Percentiles rank a stretch among this genome's conserved stretches.
phyloP scores from a whole-genome alignment of 495 filamentous ascomycete species.

The Daldinia loculata region DNA sequence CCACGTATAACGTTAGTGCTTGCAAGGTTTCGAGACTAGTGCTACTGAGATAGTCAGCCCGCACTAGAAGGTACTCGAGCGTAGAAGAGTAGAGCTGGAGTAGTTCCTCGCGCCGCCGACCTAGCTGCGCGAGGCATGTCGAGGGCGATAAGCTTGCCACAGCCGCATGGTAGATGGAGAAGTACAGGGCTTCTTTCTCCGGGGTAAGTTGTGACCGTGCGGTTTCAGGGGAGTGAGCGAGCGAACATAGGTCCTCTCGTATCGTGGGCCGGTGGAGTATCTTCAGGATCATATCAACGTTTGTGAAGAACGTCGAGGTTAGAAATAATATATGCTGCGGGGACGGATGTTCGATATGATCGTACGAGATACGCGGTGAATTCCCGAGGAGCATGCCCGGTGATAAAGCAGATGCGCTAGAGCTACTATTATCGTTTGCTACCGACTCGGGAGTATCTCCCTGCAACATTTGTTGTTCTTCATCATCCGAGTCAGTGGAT shows the following conservation, averaged over 20 bases:
- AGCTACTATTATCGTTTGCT: conserved; percentile 54
- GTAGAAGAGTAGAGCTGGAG: conserved; percentile 68
- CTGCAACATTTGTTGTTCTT: conserved; percentile 43
- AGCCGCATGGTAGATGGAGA: conserved; percentile 69
- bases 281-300: conserved; percentile 64
- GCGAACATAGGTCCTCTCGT: conserved; percentile 49
- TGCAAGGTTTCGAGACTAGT: conserved; percentile 75
- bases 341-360: conserved; percentile 52
- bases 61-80: conserved; percentile 71
- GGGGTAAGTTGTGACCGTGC: conserved; percentile 29
- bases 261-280: conserved; percentile 61
- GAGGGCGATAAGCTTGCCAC: conserved; percentile 61
- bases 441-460: conserved; percentile 56
- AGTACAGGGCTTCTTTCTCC: conserved; percentile 62
- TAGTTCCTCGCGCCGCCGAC: conserved; percentile 54
- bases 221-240: conserved; percentile 50
- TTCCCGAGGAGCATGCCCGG: conserved; percentile 60
- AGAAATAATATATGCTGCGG: conserved; percentile 69
- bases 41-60: conserved; percentile 72
- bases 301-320: conserved; percentile 63
- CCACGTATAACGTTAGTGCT: conserved; percentile 70
- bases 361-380: conserved; percentile 47
- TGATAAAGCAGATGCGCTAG: conserved; percentile 63
- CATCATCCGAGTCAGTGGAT: conserved; percentile 58
- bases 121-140: conserved; percentile 54